phyloP scores from a whole-genome alignment of 768 basidiomycete genomes.

The Agaricus subrufescens region DNA sequence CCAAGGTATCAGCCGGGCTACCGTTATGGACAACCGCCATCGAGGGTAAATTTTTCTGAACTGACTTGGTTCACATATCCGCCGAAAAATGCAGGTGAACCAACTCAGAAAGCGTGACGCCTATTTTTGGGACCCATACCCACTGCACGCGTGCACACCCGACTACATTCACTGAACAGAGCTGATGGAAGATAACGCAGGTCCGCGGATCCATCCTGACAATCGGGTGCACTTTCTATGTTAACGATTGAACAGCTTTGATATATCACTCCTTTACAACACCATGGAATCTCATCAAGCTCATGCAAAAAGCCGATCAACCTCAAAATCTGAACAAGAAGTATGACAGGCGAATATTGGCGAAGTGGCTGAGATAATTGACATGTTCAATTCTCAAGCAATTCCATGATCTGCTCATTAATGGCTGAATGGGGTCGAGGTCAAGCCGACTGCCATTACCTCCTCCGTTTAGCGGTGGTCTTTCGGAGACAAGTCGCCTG shows the following conservation, averaged over 20 bases:
- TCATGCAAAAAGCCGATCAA: neutral
- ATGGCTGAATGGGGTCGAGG: neutral
- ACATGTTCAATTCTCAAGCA: neutral
- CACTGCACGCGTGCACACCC: conserved; percentile 1
- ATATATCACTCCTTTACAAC: neutral
- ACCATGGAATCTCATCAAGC: neutral
- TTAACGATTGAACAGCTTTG: neutral
- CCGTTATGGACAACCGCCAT: neutral
- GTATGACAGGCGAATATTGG: neutral
- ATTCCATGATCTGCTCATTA: neutral
- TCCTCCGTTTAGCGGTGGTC: neutral
- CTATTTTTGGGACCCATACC: conserved; percentile 7
- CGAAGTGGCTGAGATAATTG: neutral
- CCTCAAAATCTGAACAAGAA: neutral
- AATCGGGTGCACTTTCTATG: neutral
- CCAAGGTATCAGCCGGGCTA: neutral
- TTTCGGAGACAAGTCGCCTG: too few relatives aligned
- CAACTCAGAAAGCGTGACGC: conserved; percentile 4
- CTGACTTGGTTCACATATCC: conserved; percentile 5
- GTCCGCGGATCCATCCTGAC: conserved; percentile 9
- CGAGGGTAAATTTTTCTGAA: neutral
- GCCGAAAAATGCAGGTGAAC: conserved; percentile 1
- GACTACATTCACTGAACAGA: conserved; percentile 6
- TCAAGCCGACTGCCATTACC: neutral
- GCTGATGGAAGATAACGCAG: conserved; percentile 12